Conservation (phyloP, 768 basidiomycete species). For the Tulasnella sp. region DNA sequence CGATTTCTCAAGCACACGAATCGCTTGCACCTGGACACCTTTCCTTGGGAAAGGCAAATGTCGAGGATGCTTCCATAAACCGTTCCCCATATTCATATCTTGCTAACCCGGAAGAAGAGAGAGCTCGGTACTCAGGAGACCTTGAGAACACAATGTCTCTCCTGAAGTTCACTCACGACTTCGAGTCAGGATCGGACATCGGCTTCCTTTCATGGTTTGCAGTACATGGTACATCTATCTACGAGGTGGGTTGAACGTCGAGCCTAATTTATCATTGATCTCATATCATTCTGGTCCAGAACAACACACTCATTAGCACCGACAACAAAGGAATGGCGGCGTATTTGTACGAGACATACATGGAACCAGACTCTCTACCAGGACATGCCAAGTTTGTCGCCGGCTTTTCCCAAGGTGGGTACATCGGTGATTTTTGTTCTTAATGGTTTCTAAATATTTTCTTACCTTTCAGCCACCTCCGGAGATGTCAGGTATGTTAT, state of each 20-base stretch:
- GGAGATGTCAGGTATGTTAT: constrained; percentile 59
- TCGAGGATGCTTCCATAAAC: constrained; percentile 67
- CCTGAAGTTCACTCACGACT: constrained; percentile 57
- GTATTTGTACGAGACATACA: constrained; percentile 65
- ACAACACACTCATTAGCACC: constrained; percentile 73
- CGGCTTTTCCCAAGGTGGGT: constrained; percentile 68
- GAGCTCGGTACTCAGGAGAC: constrained; percentile 62
- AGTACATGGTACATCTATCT: constrained; percentile 78
- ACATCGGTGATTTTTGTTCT: not conserved
- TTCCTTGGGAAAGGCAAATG: constrained; percentile 57
- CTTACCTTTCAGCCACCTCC: constrained; percentile 25
- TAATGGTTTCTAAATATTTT: not conserved
- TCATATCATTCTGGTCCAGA: constrained; percentile 44
- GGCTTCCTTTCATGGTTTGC: constrained; percentile 73
- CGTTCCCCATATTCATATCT: constrained; percentile 72
- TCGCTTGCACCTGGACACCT: constrained; percentile 59
- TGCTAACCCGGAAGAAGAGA: constrained; percentile 68
- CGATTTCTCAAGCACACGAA: constrained; percentile 63
- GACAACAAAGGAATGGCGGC: constrained; percentile 89
- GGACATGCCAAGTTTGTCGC: constrained; percentile 69
- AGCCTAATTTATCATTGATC: not conserved
- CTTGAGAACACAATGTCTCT: constrained; percentile 73
- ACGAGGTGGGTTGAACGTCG: constrained; percentile 48
- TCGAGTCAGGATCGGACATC: constrained; percentile 48
- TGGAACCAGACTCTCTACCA: constrained; percentile 62